Base-by-base conservation (phyloP, 176 grass and related monocot species). In the Oryza australiensis region DNA sequence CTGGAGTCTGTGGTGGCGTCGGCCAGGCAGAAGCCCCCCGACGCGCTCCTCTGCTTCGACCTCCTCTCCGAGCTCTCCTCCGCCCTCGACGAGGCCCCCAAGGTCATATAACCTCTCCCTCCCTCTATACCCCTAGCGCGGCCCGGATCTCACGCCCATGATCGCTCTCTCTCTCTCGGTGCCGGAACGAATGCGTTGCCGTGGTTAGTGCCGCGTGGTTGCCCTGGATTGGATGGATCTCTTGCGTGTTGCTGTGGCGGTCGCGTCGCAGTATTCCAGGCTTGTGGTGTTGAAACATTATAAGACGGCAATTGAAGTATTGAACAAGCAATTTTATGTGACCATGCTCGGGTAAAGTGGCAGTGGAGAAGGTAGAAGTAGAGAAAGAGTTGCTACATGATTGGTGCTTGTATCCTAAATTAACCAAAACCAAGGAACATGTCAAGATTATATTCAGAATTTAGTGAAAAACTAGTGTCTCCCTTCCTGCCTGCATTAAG, bases 41-140 rank as follows among this genome's bases (percentile, higher is more conserved):
- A 99, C 57, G 85, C 93, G 38, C 86, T 99, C 28, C 96, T 95
- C 68, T 95, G 91, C 87, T 99, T 99, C 82, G 96, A 99, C 90
- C 93, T 99, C 82, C 96, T 99, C 76, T 99, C 96, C 62, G 88
- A 95, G 85, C 96, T 99, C 66, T 90, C 92, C 15, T 88, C 91
- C 29, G 84, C 96, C 68, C 83, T 99, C 38, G 90, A 93, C 37
- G 90, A 99, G 68, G 93, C 92, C 78, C 72, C 90, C 27, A 95
- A 99, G 95, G 95, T 91, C 18, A 51, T 26, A 53, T 6, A 12
- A 62, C 12, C 20, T 28, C 60, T 3, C 57, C 28, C n/a, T 63
- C 26, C 24, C 41, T 64, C 32, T 45, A 68, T 57, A n/a, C 16
- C 0, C 18, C 12, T 66, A 55, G 22, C 34, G 18, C 12, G 6